These are phyloP conservation scores for Talaromyces funiculosus DNA, from an alignment of 2,329 filamentous ascomycete species.

Conservation along the genomic window DNA sequence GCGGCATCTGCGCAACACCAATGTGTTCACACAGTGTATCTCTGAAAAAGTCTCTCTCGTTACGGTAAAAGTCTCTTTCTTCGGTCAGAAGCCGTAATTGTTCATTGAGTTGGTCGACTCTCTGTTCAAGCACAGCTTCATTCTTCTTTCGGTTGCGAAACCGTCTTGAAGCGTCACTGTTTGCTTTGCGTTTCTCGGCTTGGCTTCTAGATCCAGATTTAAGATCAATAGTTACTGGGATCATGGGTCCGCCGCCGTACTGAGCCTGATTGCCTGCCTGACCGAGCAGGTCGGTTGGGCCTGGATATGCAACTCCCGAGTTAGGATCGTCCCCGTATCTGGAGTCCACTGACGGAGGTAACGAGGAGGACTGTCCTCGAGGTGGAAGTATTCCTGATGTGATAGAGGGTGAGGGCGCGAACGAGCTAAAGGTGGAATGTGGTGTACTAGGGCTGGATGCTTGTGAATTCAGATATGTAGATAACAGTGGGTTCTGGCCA, in stretches of 20 bases:
- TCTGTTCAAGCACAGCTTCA: too few species aligned
- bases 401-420: slow-evolving; percentile 27
- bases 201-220: slow-evolving; percentile 37
- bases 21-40: too few species aligned
- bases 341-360: slow-evolving; percentile 5
- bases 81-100: too few species aligned
- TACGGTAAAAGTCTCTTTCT: too few species aligned
- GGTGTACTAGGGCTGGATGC: slow-evolving; percentile 33
- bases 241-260: slow-evolving; percentile 21
- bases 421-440: slow-evolving; percentile 27
- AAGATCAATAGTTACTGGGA: slow-evolving; percentile 34
- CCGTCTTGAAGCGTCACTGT: too few species aligned
- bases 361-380: slow-evolving; percentile 14
- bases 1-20: too few species aligned
- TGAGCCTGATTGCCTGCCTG: background rate
- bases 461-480: slow-evolving; percentile 24
- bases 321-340: slow-evolving; percentile 18
- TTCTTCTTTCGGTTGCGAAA: too few species aligned
- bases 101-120: too few species aligned
- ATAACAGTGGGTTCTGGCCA: background rate
- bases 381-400: slow-evolving; percentile 19
- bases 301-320: slow-evolving; percentile 7
- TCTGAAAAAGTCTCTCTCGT: too few species aligned
- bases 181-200: too few species aligned
- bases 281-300: slow-evolving; percentile 6